phyloP scores from a whole-genome alignment of 176 grass and related monocot species.

The Oryza australiensis region DNA sequence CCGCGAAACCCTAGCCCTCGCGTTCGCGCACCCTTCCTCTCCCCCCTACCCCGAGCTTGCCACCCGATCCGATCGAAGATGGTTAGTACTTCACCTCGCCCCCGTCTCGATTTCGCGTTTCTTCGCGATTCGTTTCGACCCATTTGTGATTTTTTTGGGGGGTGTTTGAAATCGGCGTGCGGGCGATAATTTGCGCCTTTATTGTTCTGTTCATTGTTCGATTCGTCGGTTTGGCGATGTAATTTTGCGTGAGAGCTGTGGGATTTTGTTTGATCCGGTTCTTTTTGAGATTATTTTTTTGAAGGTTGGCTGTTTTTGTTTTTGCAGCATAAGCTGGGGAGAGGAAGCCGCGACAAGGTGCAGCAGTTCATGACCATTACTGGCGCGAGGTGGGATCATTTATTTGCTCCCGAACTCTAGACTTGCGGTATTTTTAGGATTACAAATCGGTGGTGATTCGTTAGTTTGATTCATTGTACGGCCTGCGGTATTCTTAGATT shows the following conservation, averaged over 20 bases:
- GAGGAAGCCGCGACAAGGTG: constrained; percentile 96
- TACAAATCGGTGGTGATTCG: constrained; percentile 15
- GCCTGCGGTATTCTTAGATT: background rate
- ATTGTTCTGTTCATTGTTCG: background rate
- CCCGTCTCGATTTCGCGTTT: background rate
- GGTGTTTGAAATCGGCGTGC: constrained; percentile 4
- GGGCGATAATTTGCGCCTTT: background rate
- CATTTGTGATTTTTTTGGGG: background rate
- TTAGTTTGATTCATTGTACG: background rate
- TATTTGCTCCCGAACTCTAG: background rate
- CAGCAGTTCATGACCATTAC: constrained; percentile 99
- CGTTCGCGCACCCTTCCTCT: background rate
- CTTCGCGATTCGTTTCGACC: background rate
- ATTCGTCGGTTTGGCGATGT: constrained; percentile 23
- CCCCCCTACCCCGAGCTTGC: background rate
- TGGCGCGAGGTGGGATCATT: constrained; percentile 60
- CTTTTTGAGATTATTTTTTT: background rate
- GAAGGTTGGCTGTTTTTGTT: background rate
- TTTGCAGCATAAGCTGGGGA: constrained; percentile 92
- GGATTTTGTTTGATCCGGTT: constrained; percentile 9
- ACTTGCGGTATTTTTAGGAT: background rate
- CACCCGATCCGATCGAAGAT: constrained; percentile 48
- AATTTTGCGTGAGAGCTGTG: background rate
- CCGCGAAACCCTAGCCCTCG: constrained; percentile 28
- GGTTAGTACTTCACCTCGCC: constrained; percentile 23